Evolutionary conservation across 192 early-diverging fungal genomes (phyloP).

Genomic region (Radiomyces spectabilis): DNA sequence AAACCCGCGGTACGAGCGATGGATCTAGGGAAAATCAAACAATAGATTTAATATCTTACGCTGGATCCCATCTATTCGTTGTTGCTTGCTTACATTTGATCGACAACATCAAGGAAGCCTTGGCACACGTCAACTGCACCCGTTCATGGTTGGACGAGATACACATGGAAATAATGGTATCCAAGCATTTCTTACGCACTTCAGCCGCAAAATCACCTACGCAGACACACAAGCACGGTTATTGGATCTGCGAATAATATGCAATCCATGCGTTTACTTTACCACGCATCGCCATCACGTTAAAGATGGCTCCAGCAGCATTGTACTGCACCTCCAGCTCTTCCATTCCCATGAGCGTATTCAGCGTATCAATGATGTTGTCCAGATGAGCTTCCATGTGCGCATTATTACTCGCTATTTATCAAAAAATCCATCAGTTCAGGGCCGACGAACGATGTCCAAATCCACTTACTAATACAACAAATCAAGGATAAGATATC

Average conservation of each 20-base stretch:
- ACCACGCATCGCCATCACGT: constrained; percentile 20
- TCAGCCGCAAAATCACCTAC: constrained; percentile 13
- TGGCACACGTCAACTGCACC: constrained; percentile 21
- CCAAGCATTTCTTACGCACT: constrained; percentile 16
- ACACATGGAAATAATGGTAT: constrained; percentile 11
- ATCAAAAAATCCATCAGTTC: background rate
- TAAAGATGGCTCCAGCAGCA: constrained; percentile 22
- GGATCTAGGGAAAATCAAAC: constrained; percentile 3
- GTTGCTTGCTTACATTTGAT: constrained; percentile 16
- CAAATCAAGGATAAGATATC: constrained; percentile 28
- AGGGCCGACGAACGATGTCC: too few species aligned
- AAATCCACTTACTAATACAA: constrained; percentile 24
- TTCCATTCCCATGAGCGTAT: constrained; percentile 12
- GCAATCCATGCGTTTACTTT: background rate
- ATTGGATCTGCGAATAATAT: background rate
- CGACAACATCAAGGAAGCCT: constrained; percentile 8
- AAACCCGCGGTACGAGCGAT: constrained; percentile 3
- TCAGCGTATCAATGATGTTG: constrained; percentile 9
- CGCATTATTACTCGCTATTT: constrained; percentile 10
- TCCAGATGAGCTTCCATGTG: constrained; percentile 14
- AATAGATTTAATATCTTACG: background rate
- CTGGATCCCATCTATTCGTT: background rate
- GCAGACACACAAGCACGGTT: background rate
- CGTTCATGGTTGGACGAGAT: constrained; percentile 8
- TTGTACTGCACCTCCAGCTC: constrained; percentile 25